Base-by-base conservation (phyloP, 352 stramenopile genomes). In the Plasmopara muralis region DNA sequence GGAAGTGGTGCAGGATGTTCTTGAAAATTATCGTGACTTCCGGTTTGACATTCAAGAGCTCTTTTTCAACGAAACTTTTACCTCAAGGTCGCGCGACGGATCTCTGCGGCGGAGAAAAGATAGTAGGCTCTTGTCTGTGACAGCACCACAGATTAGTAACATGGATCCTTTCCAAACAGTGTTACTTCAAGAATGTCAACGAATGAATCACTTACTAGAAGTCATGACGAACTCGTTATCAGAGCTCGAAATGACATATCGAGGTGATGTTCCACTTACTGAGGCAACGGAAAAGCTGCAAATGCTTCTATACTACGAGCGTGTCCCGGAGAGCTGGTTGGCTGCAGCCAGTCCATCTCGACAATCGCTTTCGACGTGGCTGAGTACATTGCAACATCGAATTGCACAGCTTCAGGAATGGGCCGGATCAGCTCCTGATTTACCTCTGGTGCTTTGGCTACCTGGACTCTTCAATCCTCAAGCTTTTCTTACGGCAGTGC, bases 101-200 rank as follows among this genome's bases (percentile, higher is more conserved):
- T 41, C 46, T 4, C 57, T 50, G 34, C 35, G 55, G 14, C 52
- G 59, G 4, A 46, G 55, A 35, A 75, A 70, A 43, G 64, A 70
- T 8, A 68, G 66, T 8, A 57, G 53, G 29, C 72, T 62, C 40
- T 70, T 60, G 9, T 67, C 53, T 12, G 73, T 64, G 12, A 57
- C 67, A 2, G 47, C 44, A 15, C 66, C 48, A 2, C 66, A 68
- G 4, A 51, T 66, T 5, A 83, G 93, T 16, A 83, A 96, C 37
- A 84, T 95, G 68, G 82, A 93, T 63, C 88, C 89, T 34, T 96
- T 86, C 67, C 85, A 96, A 50, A 96, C 83, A 12, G 88, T 96
- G 25, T 57, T 97, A 48, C 60, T 92, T 8, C 88, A 97, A 60
- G 89, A 97, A 56, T 95, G 83, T 40, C 87, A 95, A 51, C 77